Base-by-base conservation (phyloP, 768 basidiomycete genomes). In the Dioszegia hungarica region DNA sequence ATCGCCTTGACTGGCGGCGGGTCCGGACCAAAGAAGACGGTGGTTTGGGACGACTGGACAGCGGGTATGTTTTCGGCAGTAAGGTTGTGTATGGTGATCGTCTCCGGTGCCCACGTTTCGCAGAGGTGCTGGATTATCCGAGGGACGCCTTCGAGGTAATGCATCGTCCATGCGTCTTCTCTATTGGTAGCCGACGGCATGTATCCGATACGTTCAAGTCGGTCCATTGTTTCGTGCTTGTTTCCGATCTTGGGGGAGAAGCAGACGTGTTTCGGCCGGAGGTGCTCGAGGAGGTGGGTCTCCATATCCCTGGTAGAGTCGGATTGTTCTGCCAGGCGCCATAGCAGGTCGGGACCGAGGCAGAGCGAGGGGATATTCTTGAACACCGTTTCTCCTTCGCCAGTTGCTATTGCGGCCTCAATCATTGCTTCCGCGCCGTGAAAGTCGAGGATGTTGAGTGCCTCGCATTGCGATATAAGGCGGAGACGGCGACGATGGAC, bases 61-160 rank as follows among this genome's bases (percentile, higher is more conserved):
- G 46, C 43, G 3, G 59, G 59, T 15, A 61, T 31, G 43, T 51
- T 52, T 49, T 61, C 54, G 8, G 40, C 54, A 2, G 59, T 61
- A 19, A 61, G 29, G 11, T 48, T 33, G 31, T 61, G 59, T 10
- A 56, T 48, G 11, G 54, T 61, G 12, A 61, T 47, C 9, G n/a
- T 43, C 22, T 50, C 31, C 31, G 50, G 39, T 1, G 15, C 47
- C 59, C 59, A 55, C 2, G 15, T 12, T 37, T 43, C 27, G 12
- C 29, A 41, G 4, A 59, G 37, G 1, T 14, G 5, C 40, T 46
- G 25, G 11, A 59, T 41, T 8, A 47, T 48, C 41, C 15, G 4
- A 25, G 25, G 34, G 9, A 33, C 19, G 3, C 19, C 31, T 12
- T 58, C 25, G 9, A 58, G 37, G 37, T 41, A 58, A 36, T 51